A percentile compares a stretch with the other conserved stretches of the same genome.
Evolutionary conservation across 768 basidiomycete genomes (phyloP).

Genomic region (Mycena kentingensis): DNA sequence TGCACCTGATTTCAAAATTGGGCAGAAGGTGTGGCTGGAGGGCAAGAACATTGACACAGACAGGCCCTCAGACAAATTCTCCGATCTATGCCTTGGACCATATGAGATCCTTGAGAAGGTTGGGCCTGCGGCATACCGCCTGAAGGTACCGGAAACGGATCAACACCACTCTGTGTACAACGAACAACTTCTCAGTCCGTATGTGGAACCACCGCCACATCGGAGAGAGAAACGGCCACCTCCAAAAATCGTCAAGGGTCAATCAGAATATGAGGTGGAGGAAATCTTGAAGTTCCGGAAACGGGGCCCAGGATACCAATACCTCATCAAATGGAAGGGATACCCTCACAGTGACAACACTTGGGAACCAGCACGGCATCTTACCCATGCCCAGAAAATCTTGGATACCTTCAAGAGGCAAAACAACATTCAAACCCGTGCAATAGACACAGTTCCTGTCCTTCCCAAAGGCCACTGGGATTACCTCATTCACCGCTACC

Average conservation of each 20-base stretch:
- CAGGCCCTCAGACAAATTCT: slow-evolving; percentile 31
- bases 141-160: slow-evolving; percentile 28
- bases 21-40: too few relatives aligned
- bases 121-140: slow-evolving; percentile 22
- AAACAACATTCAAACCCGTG: neutral
- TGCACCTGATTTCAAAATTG: too few relatives aligned
- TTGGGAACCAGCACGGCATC: slow-evolving; percentile 18
- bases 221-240: slow-evolving; percentile 10
- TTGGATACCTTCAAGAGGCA: slow-evolving; percentile 16
- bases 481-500: neutral
- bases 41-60: too few relatives aligned
- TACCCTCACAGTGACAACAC: slow-evolving; percentile 14
- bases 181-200: slow-evolving; percentile 14
- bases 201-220: slow-evolving; percentile 16
- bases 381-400: slow-evolving; percentile 3
- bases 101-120: slow-evolving; percentile 29
- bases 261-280: too few relatives aligned
- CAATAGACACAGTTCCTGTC: neutral
- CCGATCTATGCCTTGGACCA: slow-evolving; percentile 17
- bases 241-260: slow-evolving; percentile 14
- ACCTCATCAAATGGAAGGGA: slow-evolving; percentile 32
- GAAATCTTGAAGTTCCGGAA: slow-evolving; percentile 22
- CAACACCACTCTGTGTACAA: slow-evolving; percentile 30
- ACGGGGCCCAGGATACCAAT: slow-evolving; percentile 16
- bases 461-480: slow-evolving; percentile 1